Percentiles rank a stretch among this genome's conserved stretches.
phyloP scores from a whole-genome alignment of 148 eudicot species.

The Vaccinium myrtillus region DNA sequence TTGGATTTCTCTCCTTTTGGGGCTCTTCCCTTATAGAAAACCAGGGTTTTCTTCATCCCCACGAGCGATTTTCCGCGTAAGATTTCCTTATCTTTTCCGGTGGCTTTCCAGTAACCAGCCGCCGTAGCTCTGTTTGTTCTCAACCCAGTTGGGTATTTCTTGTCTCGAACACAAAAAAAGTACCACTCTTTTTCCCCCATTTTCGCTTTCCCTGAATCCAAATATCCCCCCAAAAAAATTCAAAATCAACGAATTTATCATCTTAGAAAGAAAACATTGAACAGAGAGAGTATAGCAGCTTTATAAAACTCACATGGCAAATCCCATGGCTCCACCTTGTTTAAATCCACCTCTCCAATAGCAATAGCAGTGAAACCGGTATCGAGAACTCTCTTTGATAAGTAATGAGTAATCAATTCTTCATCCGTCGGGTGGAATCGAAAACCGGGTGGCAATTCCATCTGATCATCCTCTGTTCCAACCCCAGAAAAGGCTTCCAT shows the following conservation, averaged over 20 bases:
- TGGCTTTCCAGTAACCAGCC: conserved; percentile 91
- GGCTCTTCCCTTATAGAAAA: conserved; percentile 83
- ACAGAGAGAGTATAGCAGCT: neutral
- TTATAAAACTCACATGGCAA: conserved; percentile 62
- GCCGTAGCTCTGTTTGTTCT: conserved; percentile 85
- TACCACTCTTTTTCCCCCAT: conserved; percentile 91
- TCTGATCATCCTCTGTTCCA: conserved; percentile 39
- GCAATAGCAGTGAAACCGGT: conserved; percentile 45
- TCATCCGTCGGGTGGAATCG: conserved; percentile 93
- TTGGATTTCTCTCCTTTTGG: conserved; percentile 80
- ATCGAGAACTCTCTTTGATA: conserved; percentile 48
- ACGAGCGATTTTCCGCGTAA: conserved; percentile 43
- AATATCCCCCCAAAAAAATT: neutral
- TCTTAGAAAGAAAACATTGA: neutral
- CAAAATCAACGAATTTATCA: neutral
- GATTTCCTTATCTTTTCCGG: conserved; percentile 92
- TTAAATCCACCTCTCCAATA: conserved; percentile 79
- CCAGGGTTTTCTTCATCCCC: conserved; percentile 95
- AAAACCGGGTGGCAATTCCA: conserved; percentile 86
- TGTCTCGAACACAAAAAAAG: conserved; percentile 75
- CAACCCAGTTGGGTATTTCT: conserved; percentile 78
- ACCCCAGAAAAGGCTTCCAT: conserved; percentile 34
- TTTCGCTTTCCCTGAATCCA: conserved; percentile 55
- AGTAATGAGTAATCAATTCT: conserved; percentile 77
- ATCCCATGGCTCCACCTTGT: conserved; percentile 95